phyloP scores from a whole-genome alignment of 176 grass and related monocot species.

The Triticum timopheevii region DNA sequence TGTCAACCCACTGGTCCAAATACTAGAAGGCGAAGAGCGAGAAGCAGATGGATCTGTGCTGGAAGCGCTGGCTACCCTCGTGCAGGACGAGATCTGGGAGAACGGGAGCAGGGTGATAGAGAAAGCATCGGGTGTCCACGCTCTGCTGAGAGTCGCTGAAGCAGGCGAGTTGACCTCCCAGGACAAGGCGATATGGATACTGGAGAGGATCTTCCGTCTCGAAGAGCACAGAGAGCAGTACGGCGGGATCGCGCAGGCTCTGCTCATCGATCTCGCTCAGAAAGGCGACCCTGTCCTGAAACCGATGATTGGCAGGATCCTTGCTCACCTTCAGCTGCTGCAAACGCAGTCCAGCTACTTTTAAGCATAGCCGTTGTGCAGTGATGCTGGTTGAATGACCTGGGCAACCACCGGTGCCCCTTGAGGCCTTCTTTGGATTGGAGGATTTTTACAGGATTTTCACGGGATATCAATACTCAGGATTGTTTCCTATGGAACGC shows the following conservation, averaged over 20 bases:
- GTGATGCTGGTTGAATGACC: background rate
- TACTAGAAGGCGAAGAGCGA: conserved; percentile 64
- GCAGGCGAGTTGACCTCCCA: conserved; percentile 54
- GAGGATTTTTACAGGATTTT: too few species aligned
- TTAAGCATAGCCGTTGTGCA: conserved; percentile 3
- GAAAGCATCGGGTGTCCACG: conserved; percentile 56
- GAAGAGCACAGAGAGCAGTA: conserved; percentile 58
- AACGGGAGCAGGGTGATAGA: conserved; percentile 65
- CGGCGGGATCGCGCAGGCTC: conserved; percentile 45
- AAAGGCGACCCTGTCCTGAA: conserved; percentile 61
- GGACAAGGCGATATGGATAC: conserved; percentile 82
- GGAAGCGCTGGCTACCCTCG: conserved; percentile 63
- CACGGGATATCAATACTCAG: too few species aligned
- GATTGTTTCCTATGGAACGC: too few species aligned
- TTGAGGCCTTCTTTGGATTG: too few species aligned
- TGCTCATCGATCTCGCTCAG: conserved; percentile 81
- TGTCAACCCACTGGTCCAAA: conserved; percentile 47
- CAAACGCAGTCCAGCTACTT: conserved; percentile 90
- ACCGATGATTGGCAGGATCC: conserved; percentile 81
- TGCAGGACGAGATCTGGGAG: conserved; percentile 78
- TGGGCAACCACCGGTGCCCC: background rate
- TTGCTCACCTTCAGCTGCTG: conserved; percentile 82
- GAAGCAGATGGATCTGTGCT: conserved; percentile 62
- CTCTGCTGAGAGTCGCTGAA: conserved; percentile 62
- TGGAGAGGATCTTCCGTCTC: conserved; percentile 72